phyloP scores from a whole-genome alignment of 805 yeast genomes.

The Suhomyces faveliae region DNA sequence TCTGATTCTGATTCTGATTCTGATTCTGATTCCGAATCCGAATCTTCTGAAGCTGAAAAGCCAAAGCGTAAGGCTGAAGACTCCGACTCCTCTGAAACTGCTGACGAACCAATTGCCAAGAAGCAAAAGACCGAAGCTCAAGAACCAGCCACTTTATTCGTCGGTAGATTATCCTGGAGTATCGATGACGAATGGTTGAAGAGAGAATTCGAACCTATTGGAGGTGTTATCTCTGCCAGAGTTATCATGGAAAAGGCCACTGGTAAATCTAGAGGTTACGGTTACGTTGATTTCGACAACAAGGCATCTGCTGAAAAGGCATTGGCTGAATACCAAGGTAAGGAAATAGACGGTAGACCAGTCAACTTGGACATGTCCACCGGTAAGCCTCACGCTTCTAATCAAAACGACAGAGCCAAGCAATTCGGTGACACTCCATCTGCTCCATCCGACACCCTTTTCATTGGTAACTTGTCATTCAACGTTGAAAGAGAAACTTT shows the following conservation, averaged over 20 bases:
- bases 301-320: slow-evolving; percentile 84
- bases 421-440: slow-evolving; percentile 88
- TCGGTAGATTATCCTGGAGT: slow-evolving; percentile 96
- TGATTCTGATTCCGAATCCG: slow-evolving; percentile 33
- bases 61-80: slow-evolving; percentile 25
- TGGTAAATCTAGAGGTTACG: slow-evolving; percentile 94
- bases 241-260: slow-evolving; percentile 91
- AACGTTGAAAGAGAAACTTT: slow-evolving; percentile 78
- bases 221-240: slow-evolving; percentile 86
- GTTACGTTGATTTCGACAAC: slow-evolving; percentile 90
- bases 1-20: slow-evolving; percentile 35
- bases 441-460: slow-evolving; percentile 91
- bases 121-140: slow-evolving; percentile 47
- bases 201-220: slow-evolving; percentile 76
- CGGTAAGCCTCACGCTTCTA: slow-evolving; percentile 67
- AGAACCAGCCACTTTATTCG: slow-evolving; percentile 88
- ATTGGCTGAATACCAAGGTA: slow-evolving; percentile 78
- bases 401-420: slow-evolving; percentile 74
- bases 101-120: slow-evolving; percentile 43
- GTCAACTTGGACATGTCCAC: slow-evolving; percentile 90
- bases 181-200: slow-evolving; percentile 93
- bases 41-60: slow-evolving; percentile 39
- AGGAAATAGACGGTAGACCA: slow-evolving; percentile 96
- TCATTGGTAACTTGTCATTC: slow-evolving; percentile 95
- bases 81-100: slow-evolving; percentile 1